Evolutionary conservation across 352 stramenopile genomes (phyloP), one percentile per base, ranked within the genome.

Genomic region (Pythium rishiriense): DNA sequence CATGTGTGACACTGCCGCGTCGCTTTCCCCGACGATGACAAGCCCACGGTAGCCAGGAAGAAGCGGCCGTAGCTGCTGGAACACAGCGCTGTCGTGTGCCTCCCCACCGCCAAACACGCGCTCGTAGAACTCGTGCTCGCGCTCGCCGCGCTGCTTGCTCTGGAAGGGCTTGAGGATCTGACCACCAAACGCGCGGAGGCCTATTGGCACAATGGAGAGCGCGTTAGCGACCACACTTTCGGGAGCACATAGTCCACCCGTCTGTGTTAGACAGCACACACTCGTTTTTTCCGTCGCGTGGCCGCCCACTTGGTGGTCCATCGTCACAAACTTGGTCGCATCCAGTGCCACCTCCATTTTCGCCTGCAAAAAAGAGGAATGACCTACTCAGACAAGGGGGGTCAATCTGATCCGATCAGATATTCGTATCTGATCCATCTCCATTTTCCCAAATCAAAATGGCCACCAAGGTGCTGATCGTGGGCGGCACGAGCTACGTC

Each of bases 141-240:
- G 78, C 64, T 92, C 76, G 12, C 88, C 88, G 22, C 88, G 75
- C 48, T 74, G 73, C 52, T 90, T 91, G 66, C 72, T 90, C 66
- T 96, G 88, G 64, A 94, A 96, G 9, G 85, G 88, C 66, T 96
- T 96, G 46, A 92, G 73, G 60, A 96, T 87, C 51, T 78, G 76
- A 0, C 80, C 87, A n/a, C 74, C 73, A 53, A 77, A 66, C 31
- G 83, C 61, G 43, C 87, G 88, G 39, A 94, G 58, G 65, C 82
- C 85, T 94, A 42, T 21, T 10, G 25, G 11, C 2, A 14, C 9
- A 24, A 62, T 21, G 9, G 47, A 19, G 57, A 24, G n/a, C 29
- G 39, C 46, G 66, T 62, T 7, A 65, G 49, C 11, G 4, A 33
- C 22, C 19, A 25, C 12, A 48, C 4, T 51, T 33, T 17, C 35